phyloP scores from a whole-genome alignment of 108 stramenopile species.

The Parmales sp. region DNA sequence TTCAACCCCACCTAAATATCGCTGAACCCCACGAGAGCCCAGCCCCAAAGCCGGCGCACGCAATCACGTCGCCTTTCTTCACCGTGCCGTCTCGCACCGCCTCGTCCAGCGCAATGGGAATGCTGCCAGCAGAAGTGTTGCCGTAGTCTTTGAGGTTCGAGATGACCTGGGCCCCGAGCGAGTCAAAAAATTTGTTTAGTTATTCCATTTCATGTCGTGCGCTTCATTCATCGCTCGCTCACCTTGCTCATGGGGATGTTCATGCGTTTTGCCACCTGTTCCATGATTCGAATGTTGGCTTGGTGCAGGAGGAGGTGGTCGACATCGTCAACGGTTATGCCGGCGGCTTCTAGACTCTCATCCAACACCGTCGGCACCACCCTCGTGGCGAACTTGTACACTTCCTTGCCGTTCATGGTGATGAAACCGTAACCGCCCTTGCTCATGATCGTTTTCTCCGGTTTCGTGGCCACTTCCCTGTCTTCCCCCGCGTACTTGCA shows the following conservation, averaged over 20 bases:
- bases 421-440: conserved; percentile 63
- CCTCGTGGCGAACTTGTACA: conserved; percentile 90
- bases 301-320: conserved; percentile 90
- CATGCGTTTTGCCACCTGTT: conserved; percentile 76
- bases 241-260: conserved; percentile 79
- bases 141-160: conserved; percentile 80
- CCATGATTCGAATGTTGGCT: conserved; percentile 97
- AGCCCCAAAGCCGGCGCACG: conserved; percentile 94
- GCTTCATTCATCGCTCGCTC: background rate
- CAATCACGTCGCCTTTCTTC: conserved; percentile 94
- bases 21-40: conserved; percentile 93
- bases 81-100: conserved; percentile 77
- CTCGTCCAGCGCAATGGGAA: conserved; percentile 86
- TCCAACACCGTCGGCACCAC: conserved; percentile 80
- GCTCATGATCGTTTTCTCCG: conserved; percentile 47
- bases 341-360: conserved; percentile 79
- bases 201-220: too few relatives aligned
- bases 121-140: conserved; percentile 87
- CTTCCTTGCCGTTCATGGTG: conserved; percentile 85
- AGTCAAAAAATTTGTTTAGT: too few relatives aligned
- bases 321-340: conserved; percentile 74
- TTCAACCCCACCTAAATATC: conserved; percentile 77
- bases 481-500: conserved; percentile 64
- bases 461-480: conserved; percentile 54
- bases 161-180: conserved; percentile 53